Evolutionary conservation across 305 asterid genomes (phyloP).

Genomic region (Rubia peregrina): DNA sequence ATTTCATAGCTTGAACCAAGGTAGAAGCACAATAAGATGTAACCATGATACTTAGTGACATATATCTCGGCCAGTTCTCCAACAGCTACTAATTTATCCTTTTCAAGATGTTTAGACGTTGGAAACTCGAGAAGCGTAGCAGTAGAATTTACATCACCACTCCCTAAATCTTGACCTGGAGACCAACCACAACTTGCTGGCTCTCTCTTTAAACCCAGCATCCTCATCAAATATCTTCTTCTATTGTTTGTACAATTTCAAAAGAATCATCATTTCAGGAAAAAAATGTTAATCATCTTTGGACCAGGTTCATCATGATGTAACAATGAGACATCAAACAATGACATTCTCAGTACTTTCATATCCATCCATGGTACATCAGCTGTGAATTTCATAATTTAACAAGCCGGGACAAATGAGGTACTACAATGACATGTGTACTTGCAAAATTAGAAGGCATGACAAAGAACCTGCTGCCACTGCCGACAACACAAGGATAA

Average conservation of each 20-base stretch:
- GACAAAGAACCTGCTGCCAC: too few relatives aligned
- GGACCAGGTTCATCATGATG: neutral
- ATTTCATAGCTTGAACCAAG: conserved; percentile 53
- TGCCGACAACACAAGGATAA: too few relatives aligned
- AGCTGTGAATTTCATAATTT: neutral
- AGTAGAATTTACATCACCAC: too few relatives aligned
- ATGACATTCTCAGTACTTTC: neutral
- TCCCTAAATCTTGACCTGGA: too few relatives aligned
- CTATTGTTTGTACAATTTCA: conserved; percentile 11
- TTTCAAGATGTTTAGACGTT: conserved; percentile 86
- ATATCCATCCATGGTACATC: neutral
- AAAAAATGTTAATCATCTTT: neutral
- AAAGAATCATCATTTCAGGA: conserved; percentile 15
- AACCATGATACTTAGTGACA: conserved; percentile 18
- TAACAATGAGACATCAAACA: neutral
- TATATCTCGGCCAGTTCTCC: conserved; percentile 84
- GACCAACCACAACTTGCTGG: neutral
- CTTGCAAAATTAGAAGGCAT: too few relatives aligned
- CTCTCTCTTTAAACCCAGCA: neutral
- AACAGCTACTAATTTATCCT: conserved; percentile 57
- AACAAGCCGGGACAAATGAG: neutral
- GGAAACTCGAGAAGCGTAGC: conserved; percentile 87
- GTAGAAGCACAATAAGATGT: conserved; percentile 27
- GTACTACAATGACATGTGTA: too few relatives aligned
- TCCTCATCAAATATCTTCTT: neutral